phyloP scores from a whole-genome alignment of 768 basidiomycete species.

The Scleroderma bovista region DNA sequence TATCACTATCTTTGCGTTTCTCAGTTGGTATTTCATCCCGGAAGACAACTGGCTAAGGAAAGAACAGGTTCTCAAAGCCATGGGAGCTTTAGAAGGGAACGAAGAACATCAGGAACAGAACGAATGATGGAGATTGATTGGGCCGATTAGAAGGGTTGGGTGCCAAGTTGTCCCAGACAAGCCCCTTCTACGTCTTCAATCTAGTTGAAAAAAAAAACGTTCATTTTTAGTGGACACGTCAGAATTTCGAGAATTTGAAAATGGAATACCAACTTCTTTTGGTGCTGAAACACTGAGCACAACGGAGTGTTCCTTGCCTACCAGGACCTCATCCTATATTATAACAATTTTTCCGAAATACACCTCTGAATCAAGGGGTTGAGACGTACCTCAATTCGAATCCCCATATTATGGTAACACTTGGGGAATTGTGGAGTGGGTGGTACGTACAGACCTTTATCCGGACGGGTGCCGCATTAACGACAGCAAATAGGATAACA shows the following conservation, averaged over 20 bases:
- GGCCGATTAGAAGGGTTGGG: constrained; percentile 44
- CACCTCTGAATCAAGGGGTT: not conserved
- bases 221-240: constrained; percentile 2
- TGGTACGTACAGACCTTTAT: constrained; percentile 81
- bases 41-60: constrained; percentile 75
- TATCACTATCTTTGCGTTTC: constrained; percentile 71
- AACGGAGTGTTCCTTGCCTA: constrained; percentile 53
- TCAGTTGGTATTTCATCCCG: constrained; percentile 76
- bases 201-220: constrained; percentile 23
- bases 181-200: constrained; percentile 75
- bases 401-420: constrained; percentile 85
- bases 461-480: constrained; percentile 3
- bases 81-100: constrained; percentile 26
- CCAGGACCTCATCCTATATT: constrained; percentile 63
- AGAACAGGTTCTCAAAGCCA: constrained; percentile 51
- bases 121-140: not conserved
- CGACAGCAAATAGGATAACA: constrained; percentile 6
- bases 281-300: constrained; percentile 71
- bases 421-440: constrained; percentile 72
- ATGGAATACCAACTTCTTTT: constrained; percentile 58
- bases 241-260: not conserved
- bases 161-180: constrained; percentile 65
- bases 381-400: constrained; percentile 75
- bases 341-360: constrained; percentile 7
- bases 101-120: not conserved